Evolutionary conservation across 2,329 filamentous ascomycete species (phyloP).

Genomic region (Grosmannia serpens): DNA sequence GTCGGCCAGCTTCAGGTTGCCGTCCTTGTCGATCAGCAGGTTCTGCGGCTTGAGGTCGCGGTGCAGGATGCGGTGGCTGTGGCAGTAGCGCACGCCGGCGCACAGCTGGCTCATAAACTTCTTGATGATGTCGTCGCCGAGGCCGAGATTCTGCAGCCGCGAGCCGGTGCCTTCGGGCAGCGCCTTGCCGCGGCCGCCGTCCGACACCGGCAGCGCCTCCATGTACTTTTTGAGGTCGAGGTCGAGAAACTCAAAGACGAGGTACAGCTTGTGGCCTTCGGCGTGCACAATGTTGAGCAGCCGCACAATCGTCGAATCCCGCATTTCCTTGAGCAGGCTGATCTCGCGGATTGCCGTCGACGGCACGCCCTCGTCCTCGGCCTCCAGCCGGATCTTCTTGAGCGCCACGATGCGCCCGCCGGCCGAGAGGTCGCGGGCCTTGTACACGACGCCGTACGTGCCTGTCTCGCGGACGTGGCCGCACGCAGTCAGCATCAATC

Average conservation of each 20-base stretch:
- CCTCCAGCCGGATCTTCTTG: slow-evolving; percentile 87
- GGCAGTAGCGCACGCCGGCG: slow-evolving; percentile 71
- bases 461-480: slow-evolving; percentile 33
- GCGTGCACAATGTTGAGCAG: slow-evolving; percentile 83
- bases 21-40: slow-evolving; percentile 70
- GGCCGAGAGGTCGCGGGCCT: slow-evolving; percentile 69
- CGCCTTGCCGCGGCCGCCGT: slow-evolving; percentile 71
- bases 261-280: slow-evolving; percentile 84
- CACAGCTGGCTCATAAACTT: slow-evolving; percentile 84
- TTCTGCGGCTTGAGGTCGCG: slow-evolving; percentile 83
- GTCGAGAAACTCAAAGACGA: slow-evolving; percentile 81
- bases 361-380: slow-evolving; percentile 82
- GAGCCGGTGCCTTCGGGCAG: slow-evolving; percentile 61
- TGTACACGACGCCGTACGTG: slow-evolving; percentile 88
- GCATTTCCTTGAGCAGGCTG: slow-evolving; percentile 84
- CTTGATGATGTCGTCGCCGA: slow-evolving; percentile 74
- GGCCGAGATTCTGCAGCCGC: slow-evolving; percentile 52
- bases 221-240: slow-evolving; percentile 89
- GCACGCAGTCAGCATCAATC: too few species aligned
- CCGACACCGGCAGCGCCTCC: slow-evolving; percentile 70
- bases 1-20: slow-evolving; percentile 76
- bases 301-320: slow-evolving; percentile 74
- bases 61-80: slow-evolving; percentile 73
- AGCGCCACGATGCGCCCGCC: slow-evolving; percentile 73
- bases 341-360: slow-evolving; percentile 87